These are phyloP conservation scores for Earliella scabrosa DNA, from an alignment of 1,284 basidiomycete genomes.

Conservation along the genomic window DNA sequence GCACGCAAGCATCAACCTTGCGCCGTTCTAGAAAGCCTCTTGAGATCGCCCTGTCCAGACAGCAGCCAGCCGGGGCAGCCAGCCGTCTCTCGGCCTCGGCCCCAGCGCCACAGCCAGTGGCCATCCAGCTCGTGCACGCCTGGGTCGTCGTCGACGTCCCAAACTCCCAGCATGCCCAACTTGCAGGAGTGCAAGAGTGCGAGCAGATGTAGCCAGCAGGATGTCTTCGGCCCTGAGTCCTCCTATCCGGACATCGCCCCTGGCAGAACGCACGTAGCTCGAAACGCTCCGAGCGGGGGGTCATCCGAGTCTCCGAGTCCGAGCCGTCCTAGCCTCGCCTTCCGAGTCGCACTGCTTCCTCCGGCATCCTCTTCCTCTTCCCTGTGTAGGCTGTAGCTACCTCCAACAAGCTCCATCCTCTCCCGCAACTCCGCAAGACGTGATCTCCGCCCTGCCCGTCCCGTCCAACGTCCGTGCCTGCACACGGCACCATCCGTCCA, in stretches of 20 bases:
- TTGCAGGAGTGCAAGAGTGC: no score
- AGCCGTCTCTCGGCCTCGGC: not conserved
- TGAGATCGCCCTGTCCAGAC: slow-evolving; percentile 1
- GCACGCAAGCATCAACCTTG: no score
- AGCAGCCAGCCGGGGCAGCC: not conserved
- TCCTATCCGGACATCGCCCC: slow-evolving; percentile 16
- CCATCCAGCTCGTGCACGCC: no score
- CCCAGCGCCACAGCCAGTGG: not conserved
- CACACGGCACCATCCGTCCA: not conserved
- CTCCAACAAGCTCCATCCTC: slow-evolving; percentile 3
- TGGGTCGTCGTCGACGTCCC: no score
- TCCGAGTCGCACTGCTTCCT: slow-evolving; percentile 1
- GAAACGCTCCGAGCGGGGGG: slow-evolving; percentile 6
- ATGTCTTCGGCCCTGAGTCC: slow-evolving; percentile 1
- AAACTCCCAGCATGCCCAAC: no score
- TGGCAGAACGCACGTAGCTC: not conserved
- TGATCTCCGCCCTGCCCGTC: not conserved
- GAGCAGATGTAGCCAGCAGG: not conserved
- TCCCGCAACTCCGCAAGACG: not conserved
- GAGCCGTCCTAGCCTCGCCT: not conserved
- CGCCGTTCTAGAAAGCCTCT: not conserved
- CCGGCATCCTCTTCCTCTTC: not conserved
- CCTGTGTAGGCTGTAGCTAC: no score
- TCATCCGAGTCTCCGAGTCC: slow-evolving; percentile 3
- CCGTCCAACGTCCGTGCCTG: not conserved